Conservation (phyloP, 768 basidiomycete species). For the Pleurotus tuoliensis region DNA sequence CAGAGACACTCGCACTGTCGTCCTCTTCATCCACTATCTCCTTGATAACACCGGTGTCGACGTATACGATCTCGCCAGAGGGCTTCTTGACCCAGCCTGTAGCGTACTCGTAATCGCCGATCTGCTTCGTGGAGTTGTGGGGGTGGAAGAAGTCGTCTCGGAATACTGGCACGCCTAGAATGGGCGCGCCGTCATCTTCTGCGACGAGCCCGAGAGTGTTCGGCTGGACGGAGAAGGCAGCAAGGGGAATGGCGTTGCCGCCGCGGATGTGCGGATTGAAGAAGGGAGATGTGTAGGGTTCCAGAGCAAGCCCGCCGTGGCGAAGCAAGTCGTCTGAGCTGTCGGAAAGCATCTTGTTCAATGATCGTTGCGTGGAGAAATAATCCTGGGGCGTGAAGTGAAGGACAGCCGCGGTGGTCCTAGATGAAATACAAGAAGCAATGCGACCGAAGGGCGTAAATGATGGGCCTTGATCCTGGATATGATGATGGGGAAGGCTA, state of each 20-base stretch:
- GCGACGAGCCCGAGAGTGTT: constrained; percentile 6
- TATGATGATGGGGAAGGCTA: not conserved
- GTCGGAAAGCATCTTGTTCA: constrained; percentile 1
- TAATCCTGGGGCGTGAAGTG: not conserved
- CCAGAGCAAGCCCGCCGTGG: not conserved
- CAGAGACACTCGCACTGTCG: not conserved
- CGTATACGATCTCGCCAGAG: not conserved
- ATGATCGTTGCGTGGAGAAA: not conserved
- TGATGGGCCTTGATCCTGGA: not conserved
- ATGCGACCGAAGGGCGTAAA: constrained; percentile 1
- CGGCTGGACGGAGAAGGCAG: not conserved
- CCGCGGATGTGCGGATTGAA: not conserved
- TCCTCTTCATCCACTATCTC: not conserved
- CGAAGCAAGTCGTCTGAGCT: not conserved
- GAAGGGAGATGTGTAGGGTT: not conserved
- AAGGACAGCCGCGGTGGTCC: not conserved
- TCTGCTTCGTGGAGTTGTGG: not conserved
- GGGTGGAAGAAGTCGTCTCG: not conserved
- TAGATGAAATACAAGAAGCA: not conserved
- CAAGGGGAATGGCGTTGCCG: not conserved
- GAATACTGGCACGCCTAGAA: constrained; percentile 1
- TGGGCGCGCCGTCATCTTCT: not conserved
- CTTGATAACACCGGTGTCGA: not conserved
- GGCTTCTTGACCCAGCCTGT: constrained; percentile 1
- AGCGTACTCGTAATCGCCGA: not conserved